phyloP scores from a whole-genome alignment of 2,329 filamentous ascomycete genomes.

The Colletotrichum gigasporum region DNA sequence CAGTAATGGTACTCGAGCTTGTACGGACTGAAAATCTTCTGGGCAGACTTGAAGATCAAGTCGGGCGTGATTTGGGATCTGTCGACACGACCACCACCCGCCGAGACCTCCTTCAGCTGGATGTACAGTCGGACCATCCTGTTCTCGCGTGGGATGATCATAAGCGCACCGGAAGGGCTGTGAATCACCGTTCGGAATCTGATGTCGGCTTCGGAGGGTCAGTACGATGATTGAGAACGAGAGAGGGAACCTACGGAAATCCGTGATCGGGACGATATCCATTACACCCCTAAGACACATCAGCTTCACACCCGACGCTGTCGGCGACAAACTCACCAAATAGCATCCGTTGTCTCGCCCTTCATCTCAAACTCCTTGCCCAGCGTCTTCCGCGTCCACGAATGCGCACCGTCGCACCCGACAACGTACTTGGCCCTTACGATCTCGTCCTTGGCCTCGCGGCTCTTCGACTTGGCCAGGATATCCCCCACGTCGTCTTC shows the following conservation, averaged over 20 bases:
- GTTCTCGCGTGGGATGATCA: conserved; percentile 73
- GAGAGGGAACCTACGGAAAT: conserved; percentile 52
- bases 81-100: conserved; percentile 52
- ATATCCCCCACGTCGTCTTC: conserved; percentile 63
- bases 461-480: conserved; percentile 38
- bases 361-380: conserved; percentile 58
- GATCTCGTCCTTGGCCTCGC: conserved; percentile 45
- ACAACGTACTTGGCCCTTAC: conserved; percentile 71
- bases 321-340: conserved; percentile 43
- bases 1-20: conserved; percentile 69
- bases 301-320: not conserved
- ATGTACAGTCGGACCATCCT: conserved; percentile 73
- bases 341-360: conserved; percentile 62
- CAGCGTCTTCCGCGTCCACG: conserved; percentile 69
- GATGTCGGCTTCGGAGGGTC: conserved; percentile 51
- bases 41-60: conserved; percentile 67
- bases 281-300: conserved; percentile 44
- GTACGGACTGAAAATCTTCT: conserved; percentile 72
- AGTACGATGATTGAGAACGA: not conserved
- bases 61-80: conserved; percentile 70
- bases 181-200: conserved; percentile 68
- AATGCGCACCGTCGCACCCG: conserved; percentile 75
- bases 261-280: conserved; percentile 46
- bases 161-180: conserved; percentile 64
- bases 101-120: conserved; percentile 59